Base-by-base conservation (phyloP, 1,284 basidiomycete genomes). In the Ganoderma leucocontextum region DNA sequence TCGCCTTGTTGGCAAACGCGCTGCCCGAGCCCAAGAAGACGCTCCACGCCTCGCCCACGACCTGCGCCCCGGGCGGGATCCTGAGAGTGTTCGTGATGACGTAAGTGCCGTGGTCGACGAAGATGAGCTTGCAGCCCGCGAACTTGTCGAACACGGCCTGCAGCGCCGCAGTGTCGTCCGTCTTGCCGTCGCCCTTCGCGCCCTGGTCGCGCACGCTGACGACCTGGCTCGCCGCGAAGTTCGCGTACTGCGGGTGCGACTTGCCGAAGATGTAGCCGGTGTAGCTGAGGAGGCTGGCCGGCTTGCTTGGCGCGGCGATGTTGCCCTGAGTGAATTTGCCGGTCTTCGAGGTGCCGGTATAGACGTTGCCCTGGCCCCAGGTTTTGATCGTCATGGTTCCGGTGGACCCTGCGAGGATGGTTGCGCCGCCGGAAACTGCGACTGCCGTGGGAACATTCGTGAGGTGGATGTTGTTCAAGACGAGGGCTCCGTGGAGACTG, bases 41-140 rank as follows among this genome's bases (percentile, higher is more conserved):
- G 4, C 90, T 86, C 91, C 91, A 95, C 0, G 87, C 90, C 76
- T 95, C 93, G 41, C 93, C 93, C 4, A 91, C 86, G 41, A 95
- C 82, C 64, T 87, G 88, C 1, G 90, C 86, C 22, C 90, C 92
- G 1, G 88, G 85, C 17, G 93, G 93, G 64, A 95, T 89, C 2
- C 82, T 84, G 60, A 95, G 83, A 4, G 93, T 95, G 55, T 86
- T 85, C 15, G 90, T 87, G 72, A 95, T 84, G 66, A 91, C 79
- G 79, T 95, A 95, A 47, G 75, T 75, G 52, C 91, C 91, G 5
- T 88, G 88, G 72, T 92, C 91, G 73, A 94, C 87, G 82, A 91
- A 94, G 65, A 94, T 89, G 74, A 94, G 90, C 77, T 90, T 92
- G 82, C 89, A 90, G 5, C 90, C 91, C 49, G 90, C 80, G 75